Evolutionary conservation across 768 basidiomycete genomes (phyloP), one percentile per base, ranked within the genome.

Genomic region (Pleurotus pulmonarius): DNA sequence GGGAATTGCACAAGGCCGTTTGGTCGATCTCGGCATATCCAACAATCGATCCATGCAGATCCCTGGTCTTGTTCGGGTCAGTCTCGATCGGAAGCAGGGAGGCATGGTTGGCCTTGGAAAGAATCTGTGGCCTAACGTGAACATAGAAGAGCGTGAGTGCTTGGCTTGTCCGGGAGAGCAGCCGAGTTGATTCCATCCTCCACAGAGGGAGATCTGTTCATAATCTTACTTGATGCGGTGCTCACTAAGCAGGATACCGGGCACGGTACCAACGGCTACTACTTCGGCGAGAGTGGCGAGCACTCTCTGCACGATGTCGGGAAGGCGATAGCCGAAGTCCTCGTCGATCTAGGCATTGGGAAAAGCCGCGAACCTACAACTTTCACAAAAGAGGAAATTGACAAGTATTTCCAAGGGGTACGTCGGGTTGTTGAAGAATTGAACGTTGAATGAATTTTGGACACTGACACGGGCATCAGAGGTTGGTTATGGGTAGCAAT

Each of bases 31-130:
- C 7, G 77, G 73, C 22, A 61, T 80, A n/a, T 65, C 71, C 20
- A 74, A 79, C 49, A 57, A 63, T 4, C 64, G 70, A 41, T 78
- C 76, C 0, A 62, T 64, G 3, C 74, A 73, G 58, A 72, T 81
- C 46, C 75, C 74, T 1, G 6, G n/a, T 2, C 59, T 75, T 12
- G 70, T 80, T 59, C 61, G 63, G n/a, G 70, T 69, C 0, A 59
- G 70, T 39, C 53, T 80, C 15, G 67, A 60, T 47, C 66, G 67
- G 16, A 64, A 66, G 34, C 63, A 67, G 39, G 61, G 47, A 2
- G 63, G 60, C 0, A 66, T 66, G 49, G 59, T 71, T 2, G 67
- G 69, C 4, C 46, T 57, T 48, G 67, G 70, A 15, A 64, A 63
- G 56, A 70, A 69, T 46, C 2, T 61, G 6, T 69, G 67, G 69